A percentile compares a stretch with the other conserved stretches of the same genome.
Conservation (phyloP, 2,329 filamentous ascomycete species). For the Xylariaceae sp. region DNA sequence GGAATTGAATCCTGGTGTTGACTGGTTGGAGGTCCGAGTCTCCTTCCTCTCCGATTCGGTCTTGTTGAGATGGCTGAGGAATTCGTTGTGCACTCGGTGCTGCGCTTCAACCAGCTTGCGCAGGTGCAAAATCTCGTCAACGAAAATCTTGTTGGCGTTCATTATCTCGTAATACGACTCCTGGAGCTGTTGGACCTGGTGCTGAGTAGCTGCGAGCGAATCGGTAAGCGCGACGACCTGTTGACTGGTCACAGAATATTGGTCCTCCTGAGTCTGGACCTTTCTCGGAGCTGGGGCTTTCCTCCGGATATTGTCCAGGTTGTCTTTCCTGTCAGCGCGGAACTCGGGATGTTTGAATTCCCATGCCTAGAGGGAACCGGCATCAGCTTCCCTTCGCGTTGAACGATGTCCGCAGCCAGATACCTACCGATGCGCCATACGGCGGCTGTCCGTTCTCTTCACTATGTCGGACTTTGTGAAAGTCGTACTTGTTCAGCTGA, state of each 20-base stretch:
- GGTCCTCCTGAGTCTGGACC: slow-evolving; percentile 60
- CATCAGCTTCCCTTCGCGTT: no score
- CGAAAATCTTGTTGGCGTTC: slow-evolving; percentile 57
- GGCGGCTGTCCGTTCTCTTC: slow-evolving; percentile 79
- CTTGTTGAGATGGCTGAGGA: slow-evolving; percentile 53
- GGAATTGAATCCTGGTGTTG: slow-evolving; percentile 38
- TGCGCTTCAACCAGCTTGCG: slow-evolving; percentile 59
- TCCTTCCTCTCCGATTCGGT: slow-evolving; percentile 43
- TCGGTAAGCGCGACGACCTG: slow-evolving; percentile 87
- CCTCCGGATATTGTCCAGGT: slow-evolving; percentile 89
- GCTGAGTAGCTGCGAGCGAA: slow-evolving; percentile 83
- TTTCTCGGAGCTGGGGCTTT: slow-evolving; percentile 93
- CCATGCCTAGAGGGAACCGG: slow-evolving; percentile 59
- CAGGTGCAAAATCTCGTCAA: slow-evolving; percentile 57
- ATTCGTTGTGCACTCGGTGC: slow-evolving; percentile 54
- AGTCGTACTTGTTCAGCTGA: slow-evolving; percentile 76
- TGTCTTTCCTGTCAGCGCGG: slow-evolving; percentile 91
- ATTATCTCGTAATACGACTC: slow-evolving; percentile 77
- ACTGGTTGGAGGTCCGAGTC: slow-evolving; percentile 37
- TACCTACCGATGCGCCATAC: slow-evolving; percentile 71
- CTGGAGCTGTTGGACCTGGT: slow-evolving; percentile 84
- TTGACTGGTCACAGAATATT: slow-evolving; percentile 69
- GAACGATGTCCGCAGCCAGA: slow-evolving; percentile 6
- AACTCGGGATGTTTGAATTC: slow-evolving; percentile 98
- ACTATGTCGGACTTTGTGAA: slow-evolving; percentile 86